Conservation (phyloP, 768 basidiomycete genomes). For the Rhodotorula toruloides region DNA sequence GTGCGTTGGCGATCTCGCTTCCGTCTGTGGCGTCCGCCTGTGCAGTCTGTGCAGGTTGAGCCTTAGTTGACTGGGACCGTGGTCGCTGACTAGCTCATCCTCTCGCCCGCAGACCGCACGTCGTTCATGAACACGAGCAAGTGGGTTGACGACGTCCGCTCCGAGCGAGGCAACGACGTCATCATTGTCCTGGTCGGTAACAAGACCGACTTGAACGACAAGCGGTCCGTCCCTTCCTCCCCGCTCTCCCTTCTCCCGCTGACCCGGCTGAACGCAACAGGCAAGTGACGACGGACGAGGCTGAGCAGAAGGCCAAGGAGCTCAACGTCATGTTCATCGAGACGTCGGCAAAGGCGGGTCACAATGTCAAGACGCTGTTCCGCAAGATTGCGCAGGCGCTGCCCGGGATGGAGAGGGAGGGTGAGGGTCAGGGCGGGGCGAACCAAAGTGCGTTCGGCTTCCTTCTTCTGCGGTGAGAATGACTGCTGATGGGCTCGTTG, state of each 20-base stretch:
- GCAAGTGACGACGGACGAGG: constrained; percentile 98
- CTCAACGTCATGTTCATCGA: constrained; percentile 98
- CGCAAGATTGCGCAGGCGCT: constrained; percentile 99
- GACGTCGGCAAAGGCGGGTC: constrained; percentile 97
- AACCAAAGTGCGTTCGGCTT: constrained; percentile 48
- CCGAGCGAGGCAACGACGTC: constrained; percentile 93
- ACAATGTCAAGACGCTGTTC: constrained; percentile 97
- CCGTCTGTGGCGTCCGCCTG: too few relatives aligned
- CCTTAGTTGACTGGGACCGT: neutral
- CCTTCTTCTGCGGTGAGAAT: neutral
- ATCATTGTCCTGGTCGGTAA: constrained; percentile 98
- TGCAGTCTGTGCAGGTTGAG: too few relatives aligned
- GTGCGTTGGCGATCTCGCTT: constrained; percentile 57
- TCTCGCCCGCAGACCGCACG: constrained; percentile 65
- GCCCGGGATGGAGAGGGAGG: constrained; percentile 84
- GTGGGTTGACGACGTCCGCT: constrained; percentile 99
- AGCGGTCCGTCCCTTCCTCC: constrained; percentile 62
- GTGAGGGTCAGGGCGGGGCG: constrained; percentile 45
- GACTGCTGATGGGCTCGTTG: too few relatives aligned
- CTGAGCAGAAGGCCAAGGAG: constrained; percentile 82
- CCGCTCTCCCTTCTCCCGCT: too few relatives aligned
- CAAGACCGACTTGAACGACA: constrained; percentile 97
- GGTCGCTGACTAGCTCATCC: neutral
- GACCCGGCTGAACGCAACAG: constrained; percentile 51
- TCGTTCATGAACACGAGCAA: constrained; percentile 98